phyloP scores from a whole-genome alignment of 179 eudicot genomes.

The Drosera spatulata region DNA sequence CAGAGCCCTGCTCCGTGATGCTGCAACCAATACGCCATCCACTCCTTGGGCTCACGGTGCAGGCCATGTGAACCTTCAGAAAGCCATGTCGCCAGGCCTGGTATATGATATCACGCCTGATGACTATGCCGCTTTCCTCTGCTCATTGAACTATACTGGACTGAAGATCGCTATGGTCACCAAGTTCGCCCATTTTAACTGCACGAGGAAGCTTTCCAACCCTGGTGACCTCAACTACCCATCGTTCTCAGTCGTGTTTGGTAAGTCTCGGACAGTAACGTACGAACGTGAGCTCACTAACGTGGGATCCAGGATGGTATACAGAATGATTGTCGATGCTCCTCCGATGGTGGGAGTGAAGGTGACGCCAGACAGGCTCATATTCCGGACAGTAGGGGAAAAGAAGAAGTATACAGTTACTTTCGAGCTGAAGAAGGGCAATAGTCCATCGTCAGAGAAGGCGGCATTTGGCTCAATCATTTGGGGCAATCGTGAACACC shows the following conservation, averaged over 20 bases:
- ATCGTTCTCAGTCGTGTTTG: conserved; percentile 68
- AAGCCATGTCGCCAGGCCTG: conserved; percentile 80
- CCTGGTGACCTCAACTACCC: conserved; percentile 93
- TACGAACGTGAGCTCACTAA: conserved; percentile 70
- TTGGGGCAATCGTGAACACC: conserved; percentile 50
- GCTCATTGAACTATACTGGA: conserved; percentile 57
- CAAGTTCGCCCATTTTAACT: conserved; percentile 51
- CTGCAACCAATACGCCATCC: conserved; percentile 43
- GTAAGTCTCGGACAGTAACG: conserved; percentile 35
- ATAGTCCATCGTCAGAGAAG: conserved; percentile 7
- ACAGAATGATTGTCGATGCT: conserved; percentile 41
- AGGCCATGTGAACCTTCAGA: conserved; percentile 82
- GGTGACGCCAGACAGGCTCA: conserved; percentile 60
- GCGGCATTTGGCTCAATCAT: conserved; percentile 53
- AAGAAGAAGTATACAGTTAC: conserved; percentile 67
- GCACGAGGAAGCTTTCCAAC: conserved; percentile 36
- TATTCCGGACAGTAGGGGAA: conserved; percentile 57
- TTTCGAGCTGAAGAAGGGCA: conserved; percentile 49
- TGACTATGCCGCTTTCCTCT: conserved; percentile 60
- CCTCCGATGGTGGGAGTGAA: conserved; percentile 40
- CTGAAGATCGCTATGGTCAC: conserved; percentile 35
- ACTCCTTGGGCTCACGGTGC: conserved; percentile 75
- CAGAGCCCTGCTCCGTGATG: conserved; percentile 55
- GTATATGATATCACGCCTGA: conserved; percentile 54
- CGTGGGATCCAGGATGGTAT: conserved; percentile 53